phyloP scores from a whole-genome alignment of 1,139 yeast genomes.

The Saccharomyces hybrid region DNA sequence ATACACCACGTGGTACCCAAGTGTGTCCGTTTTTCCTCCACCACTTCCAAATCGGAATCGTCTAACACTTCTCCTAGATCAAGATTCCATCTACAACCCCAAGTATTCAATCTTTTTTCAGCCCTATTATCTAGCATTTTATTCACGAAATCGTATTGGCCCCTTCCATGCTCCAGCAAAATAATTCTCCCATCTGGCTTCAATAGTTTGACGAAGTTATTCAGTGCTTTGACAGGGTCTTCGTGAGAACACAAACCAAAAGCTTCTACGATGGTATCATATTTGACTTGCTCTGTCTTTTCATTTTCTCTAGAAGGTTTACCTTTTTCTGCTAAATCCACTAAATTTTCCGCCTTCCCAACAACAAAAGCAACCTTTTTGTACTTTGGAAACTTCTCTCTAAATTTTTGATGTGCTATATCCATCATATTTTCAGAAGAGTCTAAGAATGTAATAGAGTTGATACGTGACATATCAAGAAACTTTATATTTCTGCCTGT shows the following conservation, averaged over 20 bases:
- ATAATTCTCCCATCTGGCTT: slow-evolving; percentile 90
- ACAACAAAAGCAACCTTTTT: slow-evolving; percentile 76
- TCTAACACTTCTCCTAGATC: slow-evolving; percentile 84
- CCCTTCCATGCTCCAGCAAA: slow-evolving; percentile 86
- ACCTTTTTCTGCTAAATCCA: slow-evolving; percentile 41
- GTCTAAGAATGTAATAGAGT: slow-evolving; percentile 78
- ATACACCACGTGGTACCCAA: slow-evolving; percentile 92
- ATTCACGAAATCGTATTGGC: slow-evolving; percentile 71
- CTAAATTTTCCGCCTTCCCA: slow-evolving; percentile 85
- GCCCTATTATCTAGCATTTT: slow-evolving; percentile 77
- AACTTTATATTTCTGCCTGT: slow-evolving; percentile 89
- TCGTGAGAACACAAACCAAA: slow-evolving; percentile 95
- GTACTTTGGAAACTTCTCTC: slow-evolving; percentile 55
- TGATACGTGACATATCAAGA: slow-evolving; percentile 50
- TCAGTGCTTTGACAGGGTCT: slow-evolving; percentile 77
- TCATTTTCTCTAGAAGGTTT: slow-evolving; percentile 4
- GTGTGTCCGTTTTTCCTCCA: slow-evolving; percentile 72
- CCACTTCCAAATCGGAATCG: slow-evolving; percentile 76
- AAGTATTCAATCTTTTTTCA: slow-evolving; percentile 71
- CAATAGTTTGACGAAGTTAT: slow-evolving; percentile 62
- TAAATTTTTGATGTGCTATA: slow-evolving; percentile 68
- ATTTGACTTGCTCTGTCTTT: slow-evolving; percentile 39
- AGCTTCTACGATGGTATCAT: slow-evolving; percentile 88
- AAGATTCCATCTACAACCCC: slow-evolving; percentile 98
- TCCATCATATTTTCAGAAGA: slow-evolving; percentile 82